Percentiles rank a stretch among this genome's conserved stretches.
Conservation (phyloP, 805 yeast species). For the Kockiozyma suomiensis region DNA sequence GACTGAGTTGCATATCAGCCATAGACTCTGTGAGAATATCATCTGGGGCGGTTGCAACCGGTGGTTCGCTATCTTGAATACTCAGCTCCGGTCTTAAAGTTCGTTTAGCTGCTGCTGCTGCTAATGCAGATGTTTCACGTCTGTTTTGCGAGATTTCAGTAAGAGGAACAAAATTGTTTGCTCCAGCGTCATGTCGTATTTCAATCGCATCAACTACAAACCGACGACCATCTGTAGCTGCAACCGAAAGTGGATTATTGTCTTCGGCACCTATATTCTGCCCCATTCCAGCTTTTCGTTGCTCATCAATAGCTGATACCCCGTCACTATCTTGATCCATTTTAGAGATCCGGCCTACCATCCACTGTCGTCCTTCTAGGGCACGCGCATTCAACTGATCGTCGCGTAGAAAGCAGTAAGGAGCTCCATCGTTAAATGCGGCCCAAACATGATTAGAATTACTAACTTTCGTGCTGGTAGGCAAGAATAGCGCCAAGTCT, state of each 20-base stretch:
- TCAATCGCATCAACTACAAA: conserved; percentile 27
- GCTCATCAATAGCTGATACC: too few species aligned
- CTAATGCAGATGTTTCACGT: conserved; percentile 23
- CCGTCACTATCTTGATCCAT: conserved; percentile 58
- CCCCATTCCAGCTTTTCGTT: too few species aligned
- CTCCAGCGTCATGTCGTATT: conserved; percentile 2
- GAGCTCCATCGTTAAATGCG: conserved; percentile 86
- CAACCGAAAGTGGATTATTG: background rate
- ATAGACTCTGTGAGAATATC: background rate
- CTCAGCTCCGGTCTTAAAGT: background rate
- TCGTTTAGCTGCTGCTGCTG: conserved; percentile 23
- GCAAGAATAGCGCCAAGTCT: conserved; percentile 83
- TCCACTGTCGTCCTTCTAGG: conserved; percentile 67
- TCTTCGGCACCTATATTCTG: background rate
- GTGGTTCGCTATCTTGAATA: background rate
- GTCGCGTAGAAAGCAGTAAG: conserved; percentile 72
- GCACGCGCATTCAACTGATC: conserved; percentile 39
- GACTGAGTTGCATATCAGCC: conserved; percentile 1
- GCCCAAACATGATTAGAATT: conserved; percentile 71
- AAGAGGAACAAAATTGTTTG: background rate
- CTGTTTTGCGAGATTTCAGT: background rate
- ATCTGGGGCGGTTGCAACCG: background rate
- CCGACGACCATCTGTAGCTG: conserved; percentile 20
- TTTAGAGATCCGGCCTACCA: conserved; percentile 68
- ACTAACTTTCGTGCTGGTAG: conserved; percentile 53